phyloP scores from a whole-genome alignment of 1,139 yeast species.

The Meyerozyma carpophila region DNA sequence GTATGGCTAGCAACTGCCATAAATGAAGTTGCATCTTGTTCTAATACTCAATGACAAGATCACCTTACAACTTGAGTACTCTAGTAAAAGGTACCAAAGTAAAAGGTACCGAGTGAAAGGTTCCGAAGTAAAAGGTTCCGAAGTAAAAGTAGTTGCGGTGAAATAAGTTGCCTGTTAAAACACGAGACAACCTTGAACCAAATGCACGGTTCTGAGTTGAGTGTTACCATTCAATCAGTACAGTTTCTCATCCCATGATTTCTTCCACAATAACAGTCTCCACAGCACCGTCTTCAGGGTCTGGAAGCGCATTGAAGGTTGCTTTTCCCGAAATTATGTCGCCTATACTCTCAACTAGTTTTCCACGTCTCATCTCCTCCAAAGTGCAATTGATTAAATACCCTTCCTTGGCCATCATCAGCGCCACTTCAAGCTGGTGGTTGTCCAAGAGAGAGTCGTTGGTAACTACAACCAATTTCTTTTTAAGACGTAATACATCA shows the following conservation, averaged over 20 bases:
- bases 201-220: no score
- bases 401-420: slow-evolving; percentile 35
- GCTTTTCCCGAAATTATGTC: not conserved
- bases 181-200: no score
- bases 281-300: not conserved
- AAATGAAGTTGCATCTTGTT: no score
- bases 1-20: no score
- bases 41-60: no score
- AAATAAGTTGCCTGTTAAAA: no score
- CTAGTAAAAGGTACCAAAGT: no score
- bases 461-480: slow-evolving; percentile 63
- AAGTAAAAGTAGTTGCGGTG: no score
- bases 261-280: not conserved
- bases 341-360: slow-evolving; percentile 4
- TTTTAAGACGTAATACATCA: slow-evolving; percentile 57
- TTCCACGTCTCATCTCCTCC: slow-evolving; percentile 5
- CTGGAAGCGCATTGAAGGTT: not conserved
- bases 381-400: slow-evolving; percentile 4
- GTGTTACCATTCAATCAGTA: no score
- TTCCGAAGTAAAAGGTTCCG: no score
- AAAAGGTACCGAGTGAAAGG: no score
- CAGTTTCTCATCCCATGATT: not conserved
- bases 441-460: slow-evolving; percentile 74
- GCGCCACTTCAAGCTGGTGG: slow-evolving; percentile 80
- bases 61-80: no score